A percentile compares a stretch with the other conserved stretches of the same genome.
phyloP scores from a whole-genome alignment of 176 grass and related monocot species.

The maize (Zea mays) region DNA sequence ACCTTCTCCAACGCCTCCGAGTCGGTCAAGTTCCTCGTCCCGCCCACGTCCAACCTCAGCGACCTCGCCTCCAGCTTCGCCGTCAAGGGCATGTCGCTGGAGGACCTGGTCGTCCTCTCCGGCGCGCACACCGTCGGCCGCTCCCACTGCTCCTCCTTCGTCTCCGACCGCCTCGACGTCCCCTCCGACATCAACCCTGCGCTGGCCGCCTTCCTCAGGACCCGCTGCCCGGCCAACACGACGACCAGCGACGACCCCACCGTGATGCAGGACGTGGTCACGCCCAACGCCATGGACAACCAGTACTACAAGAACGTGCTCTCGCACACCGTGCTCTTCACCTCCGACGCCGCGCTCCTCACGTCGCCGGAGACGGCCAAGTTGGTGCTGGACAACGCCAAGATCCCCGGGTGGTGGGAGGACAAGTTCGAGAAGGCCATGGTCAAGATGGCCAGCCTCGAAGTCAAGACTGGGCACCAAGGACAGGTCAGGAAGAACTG shows the following conservation, averaged over 20 bases:
- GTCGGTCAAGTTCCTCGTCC: not conserved
- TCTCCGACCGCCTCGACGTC: conserved; percentile 9
- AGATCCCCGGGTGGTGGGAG: conserved; percentile 34
- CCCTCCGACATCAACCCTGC: conserved; percentile 30
- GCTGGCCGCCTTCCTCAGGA: not conserved
- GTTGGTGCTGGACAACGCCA: conserved; percentile 28
- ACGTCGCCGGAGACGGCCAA: conserved; percentile 19
- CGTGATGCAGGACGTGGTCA: conserved; percentile 44
- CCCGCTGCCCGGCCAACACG: not conserved
- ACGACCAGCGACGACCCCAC: conserved; percentile 30
- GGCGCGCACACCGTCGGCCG: conserved; percentile 68
- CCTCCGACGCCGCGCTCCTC: conserved; percentile 39
- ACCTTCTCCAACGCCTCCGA: conserved; percentile 7
- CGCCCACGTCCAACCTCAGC: not conserved
- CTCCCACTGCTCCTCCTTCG: conserved; percentile 55
- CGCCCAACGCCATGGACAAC: conserved; percentile 26
- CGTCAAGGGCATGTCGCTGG: conserved; percentile 14
- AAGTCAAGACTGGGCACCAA: not conserved
- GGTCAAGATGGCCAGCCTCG: conserved; percentile 51
- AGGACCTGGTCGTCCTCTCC: conserved; percentile 68
- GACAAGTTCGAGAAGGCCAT: conserved; percentile 33
- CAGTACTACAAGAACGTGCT: conserved; percentile 60
- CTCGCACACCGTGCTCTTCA: conserved; percentile 41
- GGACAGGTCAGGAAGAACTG: not conserved
- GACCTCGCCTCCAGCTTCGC: not conserved